Conservation (phyloP, 768 basidiomycete species). For the Mycena epipterygia region DNA sequence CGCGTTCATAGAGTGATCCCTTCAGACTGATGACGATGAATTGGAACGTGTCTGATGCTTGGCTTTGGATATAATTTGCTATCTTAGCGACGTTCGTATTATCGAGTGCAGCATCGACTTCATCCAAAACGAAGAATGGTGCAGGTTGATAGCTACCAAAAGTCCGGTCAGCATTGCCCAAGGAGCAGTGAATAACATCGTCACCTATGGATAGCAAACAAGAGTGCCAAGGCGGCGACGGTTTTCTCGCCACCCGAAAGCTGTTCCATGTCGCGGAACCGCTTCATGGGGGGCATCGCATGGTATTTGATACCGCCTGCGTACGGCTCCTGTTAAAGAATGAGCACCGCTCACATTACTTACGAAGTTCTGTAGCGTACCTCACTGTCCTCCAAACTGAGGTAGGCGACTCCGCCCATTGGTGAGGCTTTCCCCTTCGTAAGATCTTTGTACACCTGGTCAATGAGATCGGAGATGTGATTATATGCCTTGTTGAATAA, state of each 20-base stretch:
- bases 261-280: slow-evolving; percentile 99
- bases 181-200: neutral
- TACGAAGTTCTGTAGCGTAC: slow-evolving; percentile 59
- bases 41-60: slow-evolving; percentile 89
- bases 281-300: slow-evolving; percentile 99
- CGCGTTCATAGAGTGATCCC: slow-evolving; percentile 91
- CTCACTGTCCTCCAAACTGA: slow-evolving; percentile 96
- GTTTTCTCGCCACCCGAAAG: slow-evolving; percentile 99
- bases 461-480: slow-evolving; percentile 95
- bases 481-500: slow-evolving; percentile 96
- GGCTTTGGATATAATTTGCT: slow-evolving; percentile 90
- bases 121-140: slow-evolving; percentile 98
- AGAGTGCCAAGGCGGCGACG: slow-evolving; percentile 94
- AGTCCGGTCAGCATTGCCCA: neutral
- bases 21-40: slow-evolving; percentile 99
- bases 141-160: slow-evolving; percentile 88
- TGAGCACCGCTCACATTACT: neutral
- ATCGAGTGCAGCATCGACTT: slow-evolving; percentile 97
- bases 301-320: slow-evolving; percentile 95
- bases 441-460: slow-evolving; percentile 96
- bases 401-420: slow-evolving; percentile 96
- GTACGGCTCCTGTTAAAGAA: slow-evolving; percentile 46
- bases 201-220: slow-evolving; percentile 97
- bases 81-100: slow-evolving; percentile 99
- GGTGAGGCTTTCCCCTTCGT: slow-evolving; percentile 96